Base-by-base conservation (phyloP, 352 stramenopile genomes). In the Phytophthora capsici region DNA sequence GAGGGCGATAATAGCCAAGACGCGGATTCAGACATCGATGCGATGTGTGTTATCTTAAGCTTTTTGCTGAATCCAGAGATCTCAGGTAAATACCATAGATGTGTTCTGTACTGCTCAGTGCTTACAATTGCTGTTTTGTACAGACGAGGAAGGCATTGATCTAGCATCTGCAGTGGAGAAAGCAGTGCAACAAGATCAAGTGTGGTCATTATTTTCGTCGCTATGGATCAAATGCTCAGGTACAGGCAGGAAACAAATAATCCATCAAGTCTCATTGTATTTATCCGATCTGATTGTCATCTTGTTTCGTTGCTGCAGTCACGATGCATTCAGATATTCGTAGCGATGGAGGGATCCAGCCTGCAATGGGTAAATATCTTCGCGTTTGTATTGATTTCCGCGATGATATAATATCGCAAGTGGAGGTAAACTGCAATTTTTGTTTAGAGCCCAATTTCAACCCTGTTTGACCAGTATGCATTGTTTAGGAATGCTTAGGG, bases 61-160 rank as follows among this genome's bases (percentile, higher is more conserved):
- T 74, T 86, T 22, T 63, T 72, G 19, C 25, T 86, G 30, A 74
- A 66, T 16, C 43, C 73, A 7, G 77, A 78, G 8, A 69, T 77
- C 6, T 63, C 56, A 34, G 66, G 77, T 80, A 54, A 47, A 40
- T 1, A 0, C 12, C 14, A 26, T 46, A 7, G 26, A n/a, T n/a
- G n/a, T n/a, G n/a, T n/a, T n/a, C n/a, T n/a, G 3, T 20, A 32
- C 12, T 17, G 7, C 19, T 17, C 3, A 34, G 19, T 25, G 32
- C 19, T 5, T 37, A 13, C 23, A 43, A 19, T 50, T 20, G 49
- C 17, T 37, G 19, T 23, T 20, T 4, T 16, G 41, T 14, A 19
- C 16, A 87, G 78, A 87, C 46, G 79, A 90, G 52, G 71, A 80
- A 67, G 71, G 65, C 14, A 80, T 84, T 26, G 73, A 86, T n/a